Conservation (phyloP, 192 early-diverging fungal species). For the Linderina pennispora region DNA sequence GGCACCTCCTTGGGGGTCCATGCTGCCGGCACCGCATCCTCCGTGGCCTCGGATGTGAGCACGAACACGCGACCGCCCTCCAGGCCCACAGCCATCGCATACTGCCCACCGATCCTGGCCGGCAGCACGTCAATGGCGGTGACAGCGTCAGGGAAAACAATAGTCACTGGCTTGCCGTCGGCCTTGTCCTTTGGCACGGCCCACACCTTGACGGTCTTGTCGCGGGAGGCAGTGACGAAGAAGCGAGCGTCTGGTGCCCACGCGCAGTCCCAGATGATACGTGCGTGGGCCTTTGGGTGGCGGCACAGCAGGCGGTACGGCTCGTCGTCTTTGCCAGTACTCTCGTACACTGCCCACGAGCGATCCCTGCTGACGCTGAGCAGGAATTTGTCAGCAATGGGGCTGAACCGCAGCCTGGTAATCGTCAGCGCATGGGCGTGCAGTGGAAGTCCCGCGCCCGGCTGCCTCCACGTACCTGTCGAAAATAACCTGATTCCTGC, state of each 20-base stretch:
- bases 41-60: conserved; percentile 13
- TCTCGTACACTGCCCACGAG: conserved; percentile 75
- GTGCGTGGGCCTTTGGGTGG: conserved; percentile 75
- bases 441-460: neutral
- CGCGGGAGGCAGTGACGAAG: conserved; percentile 91
- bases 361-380: conserved; percentile 85
- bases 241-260: conserved; percentile 73
- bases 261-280: conserved; percentile 88
- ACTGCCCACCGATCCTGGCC: conserved; percentile 16
- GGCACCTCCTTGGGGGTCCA: conserved; percentile 47
- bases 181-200: conserved; percentile 6
- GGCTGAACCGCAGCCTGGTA: conserved; percentile 76
- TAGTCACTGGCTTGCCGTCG: conserved; percentile 31
- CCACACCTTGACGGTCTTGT: conserved; percentile 88
- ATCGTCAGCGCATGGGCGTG: conserved; percentile 77
- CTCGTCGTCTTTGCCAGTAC: conserved; percentile 16
- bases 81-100: conserved; percentile 73
- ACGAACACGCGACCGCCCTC: conserved; percentile 76
- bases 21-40: conserved; percentile 21
- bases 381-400: conserved; percentile 53
- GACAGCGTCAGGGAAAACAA: conserved; percentile 75
- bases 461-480: conserved; percentile 24
- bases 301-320: conserved; percentile 52
- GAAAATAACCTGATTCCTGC: conserved; percentile 37
- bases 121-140: conserved; percentile 82